Evolutionary conservation across 2,329 filamentous ascomycete species (phyloP).

Genomic region (Magnaporthiopsis incrustans): DNA sequence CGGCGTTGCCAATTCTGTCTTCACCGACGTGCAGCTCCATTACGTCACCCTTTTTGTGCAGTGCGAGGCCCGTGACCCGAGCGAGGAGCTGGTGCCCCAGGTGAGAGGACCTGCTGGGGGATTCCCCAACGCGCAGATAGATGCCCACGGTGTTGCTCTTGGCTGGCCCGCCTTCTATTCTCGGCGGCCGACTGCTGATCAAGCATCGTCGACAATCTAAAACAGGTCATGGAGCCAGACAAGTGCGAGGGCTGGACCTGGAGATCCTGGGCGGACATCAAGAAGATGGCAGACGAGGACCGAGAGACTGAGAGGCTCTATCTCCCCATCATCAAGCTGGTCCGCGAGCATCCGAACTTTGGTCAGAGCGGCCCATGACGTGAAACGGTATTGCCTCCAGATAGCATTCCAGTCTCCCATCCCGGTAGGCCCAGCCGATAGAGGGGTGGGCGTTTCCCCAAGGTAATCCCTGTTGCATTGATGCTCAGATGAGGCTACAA

Average conservation of each 20-base stretch:
- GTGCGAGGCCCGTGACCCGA: slow-evolving; percentile 38
- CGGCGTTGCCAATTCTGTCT: slow-evolving; percentile 60
- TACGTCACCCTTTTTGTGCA: slow-evolving; percentile 67
- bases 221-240: slow-evolving; percentile 35
- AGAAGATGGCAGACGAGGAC: slow-evolving; percentile 20
- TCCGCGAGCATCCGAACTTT: slow-evolving; percentile 19
- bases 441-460: no score
- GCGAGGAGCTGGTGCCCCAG: slow-evolving; percentile 34
- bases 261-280: slow-evolving; percentile 36
- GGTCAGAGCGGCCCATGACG: slow-evolving; percentile 3
- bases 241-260: slow-evolving; percentile 46
- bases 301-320: slow-evolving; percentile 26
- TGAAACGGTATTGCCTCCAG: no score
- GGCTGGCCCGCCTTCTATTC: no score
- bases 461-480: no score
- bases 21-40: slow-evolving; percentile 52
- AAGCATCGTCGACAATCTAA: no score
- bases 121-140: no score
- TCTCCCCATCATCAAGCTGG: slow-evolving; percentile 29
- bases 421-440: no score
- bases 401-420: no score
- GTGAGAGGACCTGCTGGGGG: slow-evolving; percentile 29
- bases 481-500: no score
- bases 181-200: no score
- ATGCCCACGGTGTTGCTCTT: no score